Evolutionary conservation across 73 alveolate species (phyloP).

Genomic region (Tetrahymena borealis): DNA sequence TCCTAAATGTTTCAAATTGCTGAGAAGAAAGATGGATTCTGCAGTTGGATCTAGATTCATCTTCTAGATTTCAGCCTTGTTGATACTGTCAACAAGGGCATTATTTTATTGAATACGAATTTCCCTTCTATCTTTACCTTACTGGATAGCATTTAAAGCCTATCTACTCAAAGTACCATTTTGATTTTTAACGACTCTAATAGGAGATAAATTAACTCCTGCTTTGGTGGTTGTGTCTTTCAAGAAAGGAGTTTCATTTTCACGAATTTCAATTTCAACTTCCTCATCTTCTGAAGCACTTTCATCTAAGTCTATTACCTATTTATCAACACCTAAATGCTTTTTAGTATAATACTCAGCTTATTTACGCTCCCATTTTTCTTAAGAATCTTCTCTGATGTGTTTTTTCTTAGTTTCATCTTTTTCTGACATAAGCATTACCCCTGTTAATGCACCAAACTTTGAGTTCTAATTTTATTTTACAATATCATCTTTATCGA

Average conservation of each 20-base stretch:
- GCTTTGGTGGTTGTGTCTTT: conserved; percentile 87
- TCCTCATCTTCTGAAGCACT: conserved; percentile 71
- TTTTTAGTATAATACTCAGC: conserved; percentile 72
- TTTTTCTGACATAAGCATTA: conserved; percentile 59
- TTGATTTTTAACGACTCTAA: conserved; percentile 81
- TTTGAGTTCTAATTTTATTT: conserved; percentile 41
- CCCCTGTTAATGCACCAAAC: conserved; percentile 91
- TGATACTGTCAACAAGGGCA: conserved; percentile 62
- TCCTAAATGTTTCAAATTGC: conserved; percentile 27
- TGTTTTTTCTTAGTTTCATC: conserved; percentile 66
- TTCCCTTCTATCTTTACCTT: conserved; percentile 93
- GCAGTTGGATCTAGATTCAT: conserved; percentile 38
- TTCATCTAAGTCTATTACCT: conserved; percentile 41
- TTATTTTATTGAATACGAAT: conserved; percentile 68
- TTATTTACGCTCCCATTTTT: conserved; percentile 90
- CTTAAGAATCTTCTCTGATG: conserved; percentile 79
- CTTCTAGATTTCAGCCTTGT: conserved; percentile 44
- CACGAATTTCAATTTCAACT: conserved; percentile 88
- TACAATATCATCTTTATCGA: conserved; percentile 53
- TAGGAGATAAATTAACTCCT: conserved; percentile 75
- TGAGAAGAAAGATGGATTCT: conserved; percentile 71
- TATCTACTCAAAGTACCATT: conserved; percentile 91
- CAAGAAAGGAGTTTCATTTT: conserved; percentile 94
- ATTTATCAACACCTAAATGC: conserved; percentile 45
- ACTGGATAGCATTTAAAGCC: conserved; percentile 75